Evolutionary conservation across 1,284 basidiomycete species (phyloP), one percentile per base, ranked within the genome.

Genomic region (Hymenochaete sp.): DNA sequence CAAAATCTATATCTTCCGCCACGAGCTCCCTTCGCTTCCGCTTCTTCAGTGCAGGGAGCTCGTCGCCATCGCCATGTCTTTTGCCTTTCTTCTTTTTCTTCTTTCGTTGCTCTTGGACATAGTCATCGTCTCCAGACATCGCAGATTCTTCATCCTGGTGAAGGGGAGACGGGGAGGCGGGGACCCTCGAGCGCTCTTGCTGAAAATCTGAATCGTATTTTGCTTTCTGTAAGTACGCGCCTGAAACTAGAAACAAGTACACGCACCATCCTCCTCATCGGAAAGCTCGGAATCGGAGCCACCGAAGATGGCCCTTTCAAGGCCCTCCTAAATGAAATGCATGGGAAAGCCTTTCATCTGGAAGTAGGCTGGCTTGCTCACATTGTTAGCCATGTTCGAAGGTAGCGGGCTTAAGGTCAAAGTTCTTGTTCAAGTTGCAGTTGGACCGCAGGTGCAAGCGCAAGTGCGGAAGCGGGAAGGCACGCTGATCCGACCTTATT

Each of bases 211-310:
- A 33, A 58, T 56, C 40, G 57, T 44, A 28, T 19, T 14, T 41
- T 5, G 8, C 14, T 28, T 9, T 62, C 60, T 66, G 42, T 27
- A 41, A 27, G 9, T 22, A n/a, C 18, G 21, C 31, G 48, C 35
- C 25, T 40, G 16, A 16, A 38, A 3, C 5, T 21, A 13, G 42
- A 38, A 18, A 21, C 40, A 42, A 18, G 18, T 11, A 42, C 25
- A 52, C 61, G 33, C 60, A 62, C 79, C 78, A 33, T 83, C 81
- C 46, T 84, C 82, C 50, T 84, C 80, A 2, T 75, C 76, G 1
- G 75, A 77, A 0, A 87, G 72, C 53, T 89, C 86, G 1, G 84
- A 88, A 56, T 83, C 82, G 21, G 77, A 79, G 29, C 83, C 80
- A 51, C 77, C 84, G 54, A 86, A 87, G 55, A 89, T 77, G 62